Evolutionary conservation across 2,329 filamentous ascomycete species (phyloP).

Genomic region (Verticillium dahliae): DNA sequence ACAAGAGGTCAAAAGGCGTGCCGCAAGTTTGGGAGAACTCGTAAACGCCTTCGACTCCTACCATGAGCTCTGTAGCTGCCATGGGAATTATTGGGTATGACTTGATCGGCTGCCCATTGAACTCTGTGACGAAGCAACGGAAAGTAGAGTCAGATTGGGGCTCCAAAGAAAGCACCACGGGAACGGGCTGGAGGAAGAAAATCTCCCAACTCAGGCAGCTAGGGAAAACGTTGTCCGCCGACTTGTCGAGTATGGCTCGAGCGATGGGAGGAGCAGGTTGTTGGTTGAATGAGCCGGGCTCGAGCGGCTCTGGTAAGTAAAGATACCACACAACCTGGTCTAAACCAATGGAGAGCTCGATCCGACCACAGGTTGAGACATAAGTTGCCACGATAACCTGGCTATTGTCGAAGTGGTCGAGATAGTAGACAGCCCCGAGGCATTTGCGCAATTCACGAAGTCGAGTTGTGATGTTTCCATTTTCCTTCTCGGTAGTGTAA

Average conservation of each 20-base stretch:
- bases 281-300: not conserved
- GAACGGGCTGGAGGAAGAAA: not conserved
- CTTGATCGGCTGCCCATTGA: not conserved
- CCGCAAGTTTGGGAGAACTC: not conserved
- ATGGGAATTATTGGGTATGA: not conserved
- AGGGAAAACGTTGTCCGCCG: not conserved
- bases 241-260: not conserved
- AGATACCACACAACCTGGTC: slow-evolving; percentile 9
- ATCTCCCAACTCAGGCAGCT: not conserved
- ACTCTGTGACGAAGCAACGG: not conserved
- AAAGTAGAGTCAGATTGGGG: not conserved
- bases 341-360: slow-evolving; percentile 6
- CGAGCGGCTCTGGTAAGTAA: not conserved
- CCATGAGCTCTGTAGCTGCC: not conserved
- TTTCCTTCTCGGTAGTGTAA: not conserved
- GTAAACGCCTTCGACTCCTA: not conserved
- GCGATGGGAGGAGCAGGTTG: not conserved
- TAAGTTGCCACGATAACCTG: slow-evolving; percentile 8
- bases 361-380: slow-evolving; percentile 2
- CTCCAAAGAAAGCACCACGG: not conserved
- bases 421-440: not conserved
- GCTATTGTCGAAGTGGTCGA: not conserved
- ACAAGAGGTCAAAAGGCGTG: not conserved
- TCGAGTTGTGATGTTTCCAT: not conserved
- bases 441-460: not conserved